Evolutionary conservation across 2,329 filamentous ascomycete species (phyloP), one percentile per base, ranked within the genome.

Genomic region (Alternaria novae-zelandiae): DNA sequence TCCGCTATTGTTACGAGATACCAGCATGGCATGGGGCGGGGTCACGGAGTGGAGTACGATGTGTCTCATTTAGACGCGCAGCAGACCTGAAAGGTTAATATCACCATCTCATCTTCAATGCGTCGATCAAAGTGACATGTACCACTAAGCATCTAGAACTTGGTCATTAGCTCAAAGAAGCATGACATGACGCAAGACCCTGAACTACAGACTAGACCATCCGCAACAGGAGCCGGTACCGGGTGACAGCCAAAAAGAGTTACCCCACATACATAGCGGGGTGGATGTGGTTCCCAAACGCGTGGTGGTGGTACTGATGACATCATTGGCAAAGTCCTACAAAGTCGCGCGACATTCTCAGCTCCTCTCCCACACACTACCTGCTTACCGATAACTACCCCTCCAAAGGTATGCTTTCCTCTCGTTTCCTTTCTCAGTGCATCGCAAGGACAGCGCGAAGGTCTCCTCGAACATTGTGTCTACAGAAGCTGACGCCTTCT

Each of bases 81-180:
- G 60, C 54, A 64, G 60, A 62, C 64, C 63, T 71, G 70, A 65
- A 69, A 55, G 59, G 68, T 44, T 58, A 73, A 73, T 72, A 59
- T 58, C 43, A 65, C 58, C 57, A 56, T 59, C 56, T 63, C 25
- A 66, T 64, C 61, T 67, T 63, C 50, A 45, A 57, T 36, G 26
- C n/a, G 13, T 17, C 36, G n/a, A 20, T 41, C 7, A 26, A 21
- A 15, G 21, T 23, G 44, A 46, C 21, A 15, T 25, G 28, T 17
- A 41, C 28, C 0, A 53, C 28, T 12, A 12, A 30, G 13, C 49
- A 41, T 41, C 15, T 46, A 57, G 17, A 36, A 47, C 51, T 46
- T 53, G 49, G 30, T 41, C 20, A 21, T n/a, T 53, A 41, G 49
- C 49, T 41, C 32, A 28, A 25, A 36, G 20, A 53, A 41, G 49